These are phyloP conservation scores for Meyerozyma athensensis DNA, from an alignment of 1,139 yeast genomes.

Conservation along the genomic window DNA sequence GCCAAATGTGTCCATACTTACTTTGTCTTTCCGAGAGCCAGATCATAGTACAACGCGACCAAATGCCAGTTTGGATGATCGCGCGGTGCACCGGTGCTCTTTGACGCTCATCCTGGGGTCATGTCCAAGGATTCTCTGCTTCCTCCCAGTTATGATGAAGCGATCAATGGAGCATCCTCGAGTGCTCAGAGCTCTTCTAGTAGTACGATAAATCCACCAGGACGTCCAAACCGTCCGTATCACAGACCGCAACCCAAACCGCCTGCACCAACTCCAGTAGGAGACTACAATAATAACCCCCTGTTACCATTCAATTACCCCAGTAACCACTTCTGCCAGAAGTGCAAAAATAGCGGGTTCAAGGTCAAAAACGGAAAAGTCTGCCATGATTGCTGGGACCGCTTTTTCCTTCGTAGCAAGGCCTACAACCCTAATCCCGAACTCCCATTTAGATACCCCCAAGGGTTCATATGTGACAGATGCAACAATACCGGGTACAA, in stretches of 20 bases:
- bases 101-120: too few relatives aligned
- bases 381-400: constrained; percentile 36
- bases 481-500: constrained; percentile 77
- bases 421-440: constrained; percentile 38
- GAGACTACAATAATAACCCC: constrained; percentile 16
- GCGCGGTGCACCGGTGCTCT: too few relatives aligned
- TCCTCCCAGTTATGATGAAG: constrained; percentile 13
- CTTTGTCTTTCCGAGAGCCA: constrained; percentile 82
- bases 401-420: constrained; percentile 22
- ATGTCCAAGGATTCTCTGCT: constrained; percentile 6
- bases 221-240: too few relatives aligned
- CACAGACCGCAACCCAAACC: too few relatives aligned
- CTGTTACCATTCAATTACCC: constrained; percentile 54
- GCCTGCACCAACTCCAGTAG: too few relatives aligned
- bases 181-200: too few relatives aligned
- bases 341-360: constrained; percentile 41
- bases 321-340: constrained; percentile 30
- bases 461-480: constrained; percentile 55
- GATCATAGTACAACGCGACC: constrained; percentile 36
- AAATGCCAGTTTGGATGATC: too few relatives aligned
- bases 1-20: constrained; percentile 29
- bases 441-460: constrained; percentile 53
- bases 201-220: too few relatives aligned
- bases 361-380: constrained; percentile 24
- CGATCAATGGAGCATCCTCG: too few relatives aligned